phyloP scores from a whole-genome alignment of 2,329 filamentous ascomycete species.

The Trichoderma cornu-damae region DNA sequence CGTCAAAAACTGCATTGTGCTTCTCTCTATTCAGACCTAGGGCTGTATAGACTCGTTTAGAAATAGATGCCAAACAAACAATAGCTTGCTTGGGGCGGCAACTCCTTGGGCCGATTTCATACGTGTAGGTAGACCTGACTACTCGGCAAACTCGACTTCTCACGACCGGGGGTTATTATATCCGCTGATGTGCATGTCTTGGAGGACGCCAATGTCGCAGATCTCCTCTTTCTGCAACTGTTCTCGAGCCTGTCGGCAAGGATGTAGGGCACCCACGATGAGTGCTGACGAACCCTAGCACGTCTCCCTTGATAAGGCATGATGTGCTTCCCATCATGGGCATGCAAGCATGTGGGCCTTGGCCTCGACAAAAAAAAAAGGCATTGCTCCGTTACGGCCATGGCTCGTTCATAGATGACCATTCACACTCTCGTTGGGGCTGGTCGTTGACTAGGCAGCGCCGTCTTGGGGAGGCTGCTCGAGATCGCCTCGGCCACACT shows the following conservation, averaged over 20 bases:
- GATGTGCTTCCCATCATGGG: background rate
- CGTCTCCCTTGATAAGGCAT: background rate
- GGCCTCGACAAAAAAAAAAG: background rate
- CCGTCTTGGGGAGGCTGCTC: constrained; percentile 15
- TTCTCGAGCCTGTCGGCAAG: background rate
- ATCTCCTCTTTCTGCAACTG: background rate
- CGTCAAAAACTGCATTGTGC: no score
- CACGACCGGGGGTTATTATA: background rate
- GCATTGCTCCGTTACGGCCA: background rate
- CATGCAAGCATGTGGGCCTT: background rate
- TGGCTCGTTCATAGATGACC: background rate
- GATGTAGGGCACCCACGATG: background rate
- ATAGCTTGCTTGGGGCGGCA: background rate
- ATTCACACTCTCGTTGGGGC: background rate
- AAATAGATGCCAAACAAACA: background rate
- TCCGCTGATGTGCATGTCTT: background rate
- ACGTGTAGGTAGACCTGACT: background rate
- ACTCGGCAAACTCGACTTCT: background rate
- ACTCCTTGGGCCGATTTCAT: background rate
- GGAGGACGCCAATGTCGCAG: background rate
- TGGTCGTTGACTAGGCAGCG: background rate
- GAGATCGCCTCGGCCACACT: constrained; percentile 64
- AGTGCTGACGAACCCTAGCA: background rate
- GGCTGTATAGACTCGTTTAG: background rate
- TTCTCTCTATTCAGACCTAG: background rate